Evolutionary conservation across 2,329 filamentous ascomycete species (phyloP).

Genomic region (Ambrosiella xylebori): DNA sequence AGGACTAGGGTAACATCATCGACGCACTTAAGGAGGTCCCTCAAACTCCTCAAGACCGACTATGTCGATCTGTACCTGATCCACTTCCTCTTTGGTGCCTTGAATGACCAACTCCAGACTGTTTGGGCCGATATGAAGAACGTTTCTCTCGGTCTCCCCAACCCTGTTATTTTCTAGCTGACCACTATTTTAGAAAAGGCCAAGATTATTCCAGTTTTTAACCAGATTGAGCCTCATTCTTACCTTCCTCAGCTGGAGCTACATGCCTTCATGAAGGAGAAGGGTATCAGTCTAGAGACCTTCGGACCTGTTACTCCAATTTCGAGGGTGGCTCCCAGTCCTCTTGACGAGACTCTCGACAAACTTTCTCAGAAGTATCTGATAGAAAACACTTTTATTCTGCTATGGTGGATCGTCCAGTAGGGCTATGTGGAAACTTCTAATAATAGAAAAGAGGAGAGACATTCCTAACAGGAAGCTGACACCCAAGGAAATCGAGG

Average conservation of each 20-base stretch:
- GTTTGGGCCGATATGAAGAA: constrained; percentile 65
- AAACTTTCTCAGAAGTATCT: constrained; percentile 48
- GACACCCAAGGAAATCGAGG: neutral
- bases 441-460: constrained; percentile 14
- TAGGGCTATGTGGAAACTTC: constrained; percentile 8
- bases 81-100: constrained; percentile 24
- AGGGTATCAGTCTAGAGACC: constrained; percentile 60
- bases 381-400: constrained; percentile 62
- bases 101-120: constrained; percentile 7
- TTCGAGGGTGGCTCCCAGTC: constrained; percentile 55
- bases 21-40: constrained; percentile 28
- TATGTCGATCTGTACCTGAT: constrained; percentile 36
- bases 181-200: constrained; percentile 69
- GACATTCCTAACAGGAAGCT: constrained; percentile 13
- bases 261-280: constrained; percentile 47
- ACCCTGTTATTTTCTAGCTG: constrained; percentile 63
- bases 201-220: constrained; percentile 52
- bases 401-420: constrained; percentile 52
- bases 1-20: constrained; percentile 27
- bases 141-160: constrained; percentile 49
- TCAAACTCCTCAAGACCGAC: constrained; percentile 32
- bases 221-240: constrained; percentile 83
- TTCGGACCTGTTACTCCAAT: constrained; percentile 69
- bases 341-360: constrained; percentile 41
- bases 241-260: constrained; percentile 65